Evolutionary conservation across 106 monocot species (phyloP).

Genomic region (Dioscorea alata): DNA sequence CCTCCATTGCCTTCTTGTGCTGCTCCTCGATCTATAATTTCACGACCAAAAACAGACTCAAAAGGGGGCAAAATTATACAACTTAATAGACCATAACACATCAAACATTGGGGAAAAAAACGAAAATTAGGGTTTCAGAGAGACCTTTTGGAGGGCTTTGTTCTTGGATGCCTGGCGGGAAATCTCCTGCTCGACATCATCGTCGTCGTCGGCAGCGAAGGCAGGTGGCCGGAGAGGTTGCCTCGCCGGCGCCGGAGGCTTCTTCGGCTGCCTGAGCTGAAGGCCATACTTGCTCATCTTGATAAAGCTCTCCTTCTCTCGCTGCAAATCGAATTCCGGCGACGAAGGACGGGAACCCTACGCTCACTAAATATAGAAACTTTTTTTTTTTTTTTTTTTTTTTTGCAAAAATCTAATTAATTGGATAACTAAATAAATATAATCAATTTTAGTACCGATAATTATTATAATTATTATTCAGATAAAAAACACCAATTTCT

Average conservation of each 20-base stretch:
- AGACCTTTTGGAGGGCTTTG: constrained; percentile 39
- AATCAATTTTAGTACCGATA: no score
- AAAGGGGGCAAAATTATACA: no score
- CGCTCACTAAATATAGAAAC: no score
- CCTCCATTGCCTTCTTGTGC: constrained; percentile 78
- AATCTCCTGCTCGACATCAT: constrained; percentile 49
- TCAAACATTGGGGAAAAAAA: neutral
- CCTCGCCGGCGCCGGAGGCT: constrained; percentile 15
- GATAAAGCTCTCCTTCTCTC: neutral
- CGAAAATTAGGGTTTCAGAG: neutral
- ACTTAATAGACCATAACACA: neutral
- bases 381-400: no score
- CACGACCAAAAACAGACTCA: neutral
- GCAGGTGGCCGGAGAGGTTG: constrained; percentile 16
- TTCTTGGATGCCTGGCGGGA: constrained; percentile 46
- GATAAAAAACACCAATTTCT: no score
- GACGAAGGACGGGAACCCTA: neutral
- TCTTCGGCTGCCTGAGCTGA: constrained; percentile 32
- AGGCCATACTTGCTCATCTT: constrained; percentile 60
- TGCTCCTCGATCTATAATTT: constrained; percentile 52
- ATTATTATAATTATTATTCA: no score
- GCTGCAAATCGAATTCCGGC: neutral
- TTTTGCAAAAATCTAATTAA: no score
- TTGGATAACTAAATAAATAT: no score
- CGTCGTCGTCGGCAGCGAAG: constrained; percentile 30